These are phyloP conservation scores for Extremus antarcticus DNA, from an alignment of 495 filamentous ascomycete species.

Conservation along the genomic window DNA sequence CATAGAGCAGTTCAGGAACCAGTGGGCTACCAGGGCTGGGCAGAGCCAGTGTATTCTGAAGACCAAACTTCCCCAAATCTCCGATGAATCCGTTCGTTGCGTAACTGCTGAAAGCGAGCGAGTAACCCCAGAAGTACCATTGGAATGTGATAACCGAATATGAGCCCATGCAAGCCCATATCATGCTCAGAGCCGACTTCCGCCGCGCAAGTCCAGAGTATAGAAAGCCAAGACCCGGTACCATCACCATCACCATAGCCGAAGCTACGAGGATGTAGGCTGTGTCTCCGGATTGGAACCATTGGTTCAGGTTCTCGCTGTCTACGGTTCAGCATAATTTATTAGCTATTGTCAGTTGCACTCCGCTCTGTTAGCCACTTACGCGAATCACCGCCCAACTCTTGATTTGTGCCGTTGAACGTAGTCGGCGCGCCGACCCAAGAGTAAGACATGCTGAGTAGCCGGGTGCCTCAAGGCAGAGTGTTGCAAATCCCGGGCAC, in stretches of 20 bases:
- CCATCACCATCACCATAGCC: conserved; percentile 93
- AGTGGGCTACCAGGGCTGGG: conserved; percentile 54
- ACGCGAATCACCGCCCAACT: conserved; percentile 57
- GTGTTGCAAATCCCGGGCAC: background rate
- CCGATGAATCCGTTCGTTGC: conserved; percentile 59
- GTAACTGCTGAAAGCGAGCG: conserved; percentile 54
- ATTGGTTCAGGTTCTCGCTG: conserved; percentile 77
- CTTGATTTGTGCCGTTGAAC: conserved; percentile 62
- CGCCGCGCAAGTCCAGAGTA: conserved; percentile 54
- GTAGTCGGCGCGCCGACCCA: conserved; percentile 65
- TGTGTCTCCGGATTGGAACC: conserved; percentile 61
- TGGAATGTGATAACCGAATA: conserved; percentile 58
- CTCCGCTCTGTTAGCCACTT: background rate
- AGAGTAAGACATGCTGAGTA: conserved; percentile 55
- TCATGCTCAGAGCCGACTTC: conserved; percentile 58
- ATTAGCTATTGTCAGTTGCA: background rate
- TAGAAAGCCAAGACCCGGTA: conserved; percentile 61
- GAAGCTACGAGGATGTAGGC: conserved; percentile 87
- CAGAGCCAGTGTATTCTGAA: conserved; percentile 52
- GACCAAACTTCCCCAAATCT: conserved; percentile 52
- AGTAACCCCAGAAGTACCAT: conserved; percentile 70
- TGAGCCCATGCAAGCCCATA: conserved; percentile 59
- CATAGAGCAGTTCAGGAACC: conserved; percentile 52
- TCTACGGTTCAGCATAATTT: conserved; percentile 33
- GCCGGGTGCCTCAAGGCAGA: background rate